Conservation (phyloP, 164 flowering plant species). For the Sextonia rubra region DNA sequence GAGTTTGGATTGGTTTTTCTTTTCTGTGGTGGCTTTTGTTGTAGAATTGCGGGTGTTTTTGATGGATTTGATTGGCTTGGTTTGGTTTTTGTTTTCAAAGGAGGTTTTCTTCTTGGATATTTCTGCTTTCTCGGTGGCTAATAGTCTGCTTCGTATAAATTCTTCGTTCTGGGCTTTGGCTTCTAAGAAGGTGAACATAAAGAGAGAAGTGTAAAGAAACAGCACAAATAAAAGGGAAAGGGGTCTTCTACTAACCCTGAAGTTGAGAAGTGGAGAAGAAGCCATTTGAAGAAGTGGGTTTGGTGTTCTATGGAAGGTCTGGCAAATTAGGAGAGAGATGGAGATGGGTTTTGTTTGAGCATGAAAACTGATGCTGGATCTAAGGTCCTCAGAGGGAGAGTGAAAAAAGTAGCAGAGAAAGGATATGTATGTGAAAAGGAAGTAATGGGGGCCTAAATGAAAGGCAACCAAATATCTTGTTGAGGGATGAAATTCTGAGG, state of each 20-base stretch:
- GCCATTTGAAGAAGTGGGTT: slow-evolving; percentile 19
- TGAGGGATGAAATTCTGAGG: not conserved
- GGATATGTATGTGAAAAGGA: not conserved
- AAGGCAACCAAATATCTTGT: not conserved
- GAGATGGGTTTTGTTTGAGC: not conserved
- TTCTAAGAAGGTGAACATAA: slow-evolving; percentile 14
- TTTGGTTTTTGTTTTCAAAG: not conserved
- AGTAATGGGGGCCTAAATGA: not conserved
- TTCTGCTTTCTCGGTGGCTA: slow-evolving; percentile 4
- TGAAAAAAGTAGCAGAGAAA: not conserved
- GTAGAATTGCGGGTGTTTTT: slow-evolving; percentile 6
- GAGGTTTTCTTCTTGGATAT: slow-evolving; percentile 17
- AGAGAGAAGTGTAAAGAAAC: slow-evolving; percentile 14
- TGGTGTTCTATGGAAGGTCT: not conserved
- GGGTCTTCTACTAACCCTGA: slow-evolving; percentile 8
- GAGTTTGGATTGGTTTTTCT: slow-evolving; percentile 9
- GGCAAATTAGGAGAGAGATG: not conserved
- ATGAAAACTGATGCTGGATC: not conserved
- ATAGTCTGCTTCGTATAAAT: slow-evolving; percentile 8
- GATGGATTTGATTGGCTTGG: not conserved
- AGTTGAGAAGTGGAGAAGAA: slow-evolving; percentile 3
- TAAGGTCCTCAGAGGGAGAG: slow-evolving; percentile 3
- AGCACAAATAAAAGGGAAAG: slow-evolving; percentile 13
- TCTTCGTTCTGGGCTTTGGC: slow-evolving; percentile 7
- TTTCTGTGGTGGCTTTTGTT: slow-evolving; percentile 6